Base-by-base conservation (phyloP, 1,284 basidiomycete genomes). In the Sphaerobolus stellatus region DNA sequence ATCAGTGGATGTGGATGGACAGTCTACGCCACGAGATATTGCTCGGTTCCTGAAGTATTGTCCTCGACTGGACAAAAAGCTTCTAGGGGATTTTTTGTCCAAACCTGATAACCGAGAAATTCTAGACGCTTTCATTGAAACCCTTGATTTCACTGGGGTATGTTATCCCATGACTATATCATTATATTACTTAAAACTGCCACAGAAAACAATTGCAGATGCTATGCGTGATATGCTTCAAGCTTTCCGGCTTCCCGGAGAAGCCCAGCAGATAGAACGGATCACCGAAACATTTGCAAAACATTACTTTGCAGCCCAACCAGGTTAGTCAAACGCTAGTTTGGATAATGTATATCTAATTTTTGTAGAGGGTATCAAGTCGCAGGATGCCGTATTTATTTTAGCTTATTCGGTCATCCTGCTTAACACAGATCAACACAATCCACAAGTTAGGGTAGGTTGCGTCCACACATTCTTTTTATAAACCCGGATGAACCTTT, bases 391-490 rank as follows among this genome's bases (percentile, higher is more conserved):
- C 1, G 92, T 94, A 22, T 97, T 98, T 71, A 90, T 99, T 3
- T 74, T 99, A 25, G 84, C 96, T 0, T 99, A 89, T 71, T 98
- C 96, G 0, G 88, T 99, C 60, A 98, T 99, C 71, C 86, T 99
- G 94, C 83, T 99, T 56, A 99, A 99, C 71, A 99, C 97, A 2
- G 97, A 99, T 74, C 82, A 87, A 56, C 96, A 98, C 70, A 98
- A 93, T 68, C 94, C 96, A n/a, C 94, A 98, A 78, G 83, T 96
- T 60, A 76, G 89, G 67, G 92, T 91, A 67, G 68, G 86, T 69
- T 22, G 9, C 30, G 22, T 43, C 30, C 38, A 40, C 40, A 49
- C 48, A 50, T 48, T 28, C 11, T 33, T 49, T 50, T 30, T 28
- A 8, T 34, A 24, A 53, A 20, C 44, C 34, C 54, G 18, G 48